Conservation (phyloP, 1,284 basidiomycete species). For the Xerocomus nothofagi region DNA sequence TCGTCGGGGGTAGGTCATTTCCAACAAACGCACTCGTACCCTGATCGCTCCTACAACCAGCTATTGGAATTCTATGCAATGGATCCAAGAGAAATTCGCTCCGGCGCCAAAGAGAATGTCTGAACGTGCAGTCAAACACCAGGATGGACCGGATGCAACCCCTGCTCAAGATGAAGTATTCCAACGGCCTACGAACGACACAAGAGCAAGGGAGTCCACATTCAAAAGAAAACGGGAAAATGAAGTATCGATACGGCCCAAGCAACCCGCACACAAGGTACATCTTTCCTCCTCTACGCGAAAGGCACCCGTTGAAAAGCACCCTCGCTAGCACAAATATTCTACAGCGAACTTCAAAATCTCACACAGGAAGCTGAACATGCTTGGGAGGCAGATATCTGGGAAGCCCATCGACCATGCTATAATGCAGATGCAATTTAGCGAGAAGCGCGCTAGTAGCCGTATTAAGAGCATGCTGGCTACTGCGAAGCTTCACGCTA, state of each 20-base stretch:
- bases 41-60: conserved; percentile 26
- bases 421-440: conserved; percentile 95
- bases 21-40: not conserved
- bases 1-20: conserved; percentile 42
- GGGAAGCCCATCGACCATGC: conserved; percentile 91
- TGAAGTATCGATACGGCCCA: conserved; percentile 17
- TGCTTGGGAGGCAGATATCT: conserved; percentile 84
- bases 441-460: conserved; percentile 84
- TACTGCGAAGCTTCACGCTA: conserved; percentile 85
- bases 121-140: conserved; percentile 46
- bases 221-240: conserved; percentile 16
- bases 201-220: conserved; percentile 1
- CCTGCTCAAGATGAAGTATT: conserved; percentile 29
- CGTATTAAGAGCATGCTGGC: conserved; percentile 89
- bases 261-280: conserved; percentile 31
- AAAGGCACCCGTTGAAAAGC: conserved; percentile 6
- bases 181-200: conserved; percentile 7
- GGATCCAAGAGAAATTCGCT: conserved; percentile 60
- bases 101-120: conserved; percentile 41
- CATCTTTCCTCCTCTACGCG: not conserved
- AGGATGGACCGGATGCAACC: conserved; percentile 40
- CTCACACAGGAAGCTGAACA: conserved; percentile 89
- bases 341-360: conserved; percentile 92
- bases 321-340: conserved; percentile 71
- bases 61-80: conserved; percentile 56